A percentile compares a stretch with the other conserved stretches of the same genome.
phyloP scores from a whole-genome alignment of 805 yeast genomes.

The Deakozyma indianensis region DNA sequence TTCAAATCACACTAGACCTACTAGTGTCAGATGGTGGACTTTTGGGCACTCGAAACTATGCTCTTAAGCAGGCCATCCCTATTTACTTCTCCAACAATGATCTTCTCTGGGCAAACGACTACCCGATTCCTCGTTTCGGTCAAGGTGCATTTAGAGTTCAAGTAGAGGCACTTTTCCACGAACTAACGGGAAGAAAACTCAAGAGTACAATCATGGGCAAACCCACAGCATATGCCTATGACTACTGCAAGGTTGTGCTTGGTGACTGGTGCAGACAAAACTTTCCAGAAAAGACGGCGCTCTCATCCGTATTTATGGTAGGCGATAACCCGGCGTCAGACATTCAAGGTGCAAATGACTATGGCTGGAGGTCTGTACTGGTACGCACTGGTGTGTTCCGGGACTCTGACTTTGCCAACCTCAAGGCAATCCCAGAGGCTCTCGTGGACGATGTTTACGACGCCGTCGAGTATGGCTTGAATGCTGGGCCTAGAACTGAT shows the following conservation, averaged over 20 bases:
- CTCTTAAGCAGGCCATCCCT: slow-evolving; percentile 30
- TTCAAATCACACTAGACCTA: slow-evolving; percentile 62
- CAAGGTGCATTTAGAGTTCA: slow-evolving; percentile 74
- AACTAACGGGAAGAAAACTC: slow-evolving; percentile 35
- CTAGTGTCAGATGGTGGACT: slow-evolving; percentile 48
- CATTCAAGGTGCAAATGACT: slow-evolving; percentile 72
- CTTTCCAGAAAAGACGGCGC: not conserved
- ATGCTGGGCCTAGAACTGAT: not conserved
- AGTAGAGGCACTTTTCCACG: slow-evolving; percentile 44
- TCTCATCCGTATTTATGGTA: slow-evolving; percentile 42
- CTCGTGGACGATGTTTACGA: slow-evolving; percentile 36
- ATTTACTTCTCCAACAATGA: slow-evolving; percentile 74
- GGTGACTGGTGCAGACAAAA: slow-evolving; percentile 25
- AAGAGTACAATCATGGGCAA: slow-evolving; percentile 59
- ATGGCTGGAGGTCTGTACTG: slow-evolving; percentile 81
- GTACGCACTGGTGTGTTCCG: slow-evolving; percentile 80
- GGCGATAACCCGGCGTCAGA: slow-evolving; percentile 96
- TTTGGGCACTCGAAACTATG: slow-evolving; percentile 37
- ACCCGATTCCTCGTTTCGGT: slow-evolving; percentile 65
- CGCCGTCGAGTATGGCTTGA: slow-evolving; percentile 27
- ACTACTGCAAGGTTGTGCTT: slow-evolving; percentile 64
- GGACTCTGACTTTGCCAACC: slow-evolving; percentile 30
- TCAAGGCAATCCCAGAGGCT: slow-evolving; percentile 27
- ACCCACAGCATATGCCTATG: slow-evolving; percentile 66
- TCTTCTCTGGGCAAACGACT: slow-evolving; percentile 78